phyloP scores from a whole-genome alignment of 2,329 filamentous ascomycete species.

The Fonsecaea pedrosoi region DNA sequence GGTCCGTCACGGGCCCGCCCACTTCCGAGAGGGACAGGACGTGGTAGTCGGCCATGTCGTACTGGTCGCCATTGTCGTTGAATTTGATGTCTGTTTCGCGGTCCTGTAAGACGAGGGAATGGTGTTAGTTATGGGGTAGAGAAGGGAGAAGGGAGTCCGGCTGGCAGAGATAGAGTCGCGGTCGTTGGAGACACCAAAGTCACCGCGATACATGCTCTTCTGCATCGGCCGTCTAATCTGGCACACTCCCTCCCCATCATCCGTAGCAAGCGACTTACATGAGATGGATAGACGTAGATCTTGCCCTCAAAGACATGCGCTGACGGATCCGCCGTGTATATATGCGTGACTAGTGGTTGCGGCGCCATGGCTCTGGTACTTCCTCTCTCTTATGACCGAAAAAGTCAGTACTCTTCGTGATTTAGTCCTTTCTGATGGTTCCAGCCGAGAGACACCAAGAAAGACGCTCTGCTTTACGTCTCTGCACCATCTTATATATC shows the following conservation, averaged over 20 bases:
- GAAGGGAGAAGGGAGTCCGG: background rate
- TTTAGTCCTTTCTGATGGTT: background rate
- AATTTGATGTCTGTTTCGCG: slow-evolving; percentile 74
- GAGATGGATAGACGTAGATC: slow-evolving; percentile 78
- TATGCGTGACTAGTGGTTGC: slow-evolving; percentile 70
- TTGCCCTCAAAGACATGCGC: slow-evolving; percentile 79
- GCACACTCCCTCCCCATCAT: background rate
- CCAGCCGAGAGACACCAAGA: background rate
- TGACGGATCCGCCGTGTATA: slow-evolving; percentile 81
- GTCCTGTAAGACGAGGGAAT: slow-evolving; percentile 58
- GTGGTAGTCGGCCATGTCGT: slow-evolving; percentile 85
- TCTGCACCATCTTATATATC: background rate
- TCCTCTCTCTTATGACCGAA: background rate
- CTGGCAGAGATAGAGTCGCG: no score
- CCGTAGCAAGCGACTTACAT: slow-evolving; percentile 24
- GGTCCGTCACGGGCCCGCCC: slow-evolving; percentile 69
- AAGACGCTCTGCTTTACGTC: background rate
- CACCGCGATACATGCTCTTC: background rate
- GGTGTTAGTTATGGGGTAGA: background rate
- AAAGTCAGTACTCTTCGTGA: background rate
- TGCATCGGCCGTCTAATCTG: background rate
- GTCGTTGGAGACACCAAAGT: no score
- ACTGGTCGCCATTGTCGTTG: slow-evolving; percentile 86
- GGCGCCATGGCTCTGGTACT: slow-evolving; percentile 12
- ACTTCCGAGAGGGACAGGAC: slow-evolving; percentile 70